These are phyloP conservation scores for Penicillium coprophilum DNA, from an alignment of 495 filamentous ascomycete genomes.

Conservation along the genomic window DNA sequence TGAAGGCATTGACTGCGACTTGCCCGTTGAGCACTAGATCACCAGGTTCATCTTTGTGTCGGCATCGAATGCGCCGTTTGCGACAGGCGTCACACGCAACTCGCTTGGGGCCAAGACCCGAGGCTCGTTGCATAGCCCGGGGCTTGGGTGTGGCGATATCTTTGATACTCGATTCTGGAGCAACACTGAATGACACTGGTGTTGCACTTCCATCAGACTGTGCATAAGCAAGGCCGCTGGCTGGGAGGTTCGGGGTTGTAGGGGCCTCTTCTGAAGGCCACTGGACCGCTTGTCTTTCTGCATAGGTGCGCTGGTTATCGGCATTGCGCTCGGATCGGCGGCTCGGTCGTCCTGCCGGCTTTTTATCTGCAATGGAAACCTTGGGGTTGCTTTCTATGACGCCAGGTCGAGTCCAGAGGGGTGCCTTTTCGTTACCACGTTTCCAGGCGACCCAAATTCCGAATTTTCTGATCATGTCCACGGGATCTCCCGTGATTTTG, in stretches of 20 bases:
- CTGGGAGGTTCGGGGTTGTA: constrained; percentile 17
- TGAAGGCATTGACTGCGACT: constrained; percentile 31
- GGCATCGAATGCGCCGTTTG: constrained; percentile 52
- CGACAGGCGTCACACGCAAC: constrained; percentile 57
- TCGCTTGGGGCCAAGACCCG: constrained; percentile 50
- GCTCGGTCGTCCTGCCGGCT: constrained; percentile 44
- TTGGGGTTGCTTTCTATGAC: constrained; percentile 48
- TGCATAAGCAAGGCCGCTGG: constrained; percentile 15
- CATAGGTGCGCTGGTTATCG: constrained; percentile 47
- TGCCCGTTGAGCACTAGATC: constrained; percentile 34
- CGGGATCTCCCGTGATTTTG: constrained; percentile 59
- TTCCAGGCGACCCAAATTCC: constrained; percentile 76
- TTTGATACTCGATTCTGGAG: constrained; percentile 22
- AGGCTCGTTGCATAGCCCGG: constrained; percentile 35
- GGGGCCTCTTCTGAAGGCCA: constrained; percentile 33
- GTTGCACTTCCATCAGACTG: constrained; percentile 24
- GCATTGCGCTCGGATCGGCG: constrained; percentile 47
- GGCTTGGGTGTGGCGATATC: constrained; percentile 36
- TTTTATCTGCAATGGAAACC: constrained; percentile 43
- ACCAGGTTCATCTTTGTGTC: constrained; percentile 51
- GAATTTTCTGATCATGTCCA: constrained; percentile 60
- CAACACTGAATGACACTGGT: constrained; percentile 18
- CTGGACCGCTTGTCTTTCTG: constrained; percentile 47
- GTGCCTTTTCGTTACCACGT: constrained; percentile 65
- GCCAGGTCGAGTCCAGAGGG: constrained; percentile 61